Evolutionary conservation across 2,329 filamentous ascomycete genomes (phyloP), one percentile per base, ranked within the genome.

Genomic region (Fusarium sp.): DNA sequence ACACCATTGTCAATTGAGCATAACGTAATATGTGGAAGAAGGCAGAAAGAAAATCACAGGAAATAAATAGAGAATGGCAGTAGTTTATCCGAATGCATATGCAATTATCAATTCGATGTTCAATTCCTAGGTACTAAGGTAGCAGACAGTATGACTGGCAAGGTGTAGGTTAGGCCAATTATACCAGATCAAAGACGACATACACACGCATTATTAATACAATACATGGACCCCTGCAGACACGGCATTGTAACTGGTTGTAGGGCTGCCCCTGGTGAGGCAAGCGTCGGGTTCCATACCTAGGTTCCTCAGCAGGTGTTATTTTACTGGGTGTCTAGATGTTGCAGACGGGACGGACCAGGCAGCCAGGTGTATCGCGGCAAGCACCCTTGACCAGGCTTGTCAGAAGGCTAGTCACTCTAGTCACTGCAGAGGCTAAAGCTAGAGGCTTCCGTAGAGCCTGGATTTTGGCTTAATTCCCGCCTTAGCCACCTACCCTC

Each of bases 311-410:
- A 37, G 35, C 35, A 37, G 17, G 15, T 35, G 17, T 35, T 47
- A n/a, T 26, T 15, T 30, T 20, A 19, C 19, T 54, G 33, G 20
- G 45, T 10, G 26, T 26, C 26, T 26, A 26, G 20, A 32, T 44
- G 41, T n/a, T 30, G 58, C 20, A 58, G 63, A 52, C 54, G 48
- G 22, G 6, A 5, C 22, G n/a, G n/a, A 53, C 67, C 62, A 73
- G 71, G 71, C 71, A 73, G 54, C 71, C 68, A 72, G 52, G 61
- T 62, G 50, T 43, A 73, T 72, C 71, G 71, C 56, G 71, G 70
- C 66, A 62, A 62, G 44, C 51, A 48, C 45, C 45, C 44, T 60
- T 45, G 45, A 44, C 54, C 52, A 30, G 28, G 28, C 28, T 30
- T 15, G 35, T 22, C n/a, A 37, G 35, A 37, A 37, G 44, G 44